phyloP scores from a whole-genome alignment of 2,329 filamentous ascomycete species.

The Ustulina deusta region DNA sequence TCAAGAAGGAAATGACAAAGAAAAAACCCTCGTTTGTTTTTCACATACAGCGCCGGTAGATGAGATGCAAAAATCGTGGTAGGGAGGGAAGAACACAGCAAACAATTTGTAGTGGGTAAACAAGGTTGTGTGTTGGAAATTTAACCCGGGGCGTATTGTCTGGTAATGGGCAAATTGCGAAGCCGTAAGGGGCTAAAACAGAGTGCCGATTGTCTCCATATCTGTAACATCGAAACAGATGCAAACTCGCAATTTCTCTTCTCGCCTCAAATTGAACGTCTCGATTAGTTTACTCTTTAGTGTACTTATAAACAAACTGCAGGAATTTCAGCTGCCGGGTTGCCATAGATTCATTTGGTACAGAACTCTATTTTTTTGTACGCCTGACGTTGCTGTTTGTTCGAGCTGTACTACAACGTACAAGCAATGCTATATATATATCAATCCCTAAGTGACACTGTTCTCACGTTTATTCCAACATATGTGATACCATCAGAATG shows the following conservation, averaged over 20 bases:
- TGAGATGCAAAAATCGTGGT: neutral
- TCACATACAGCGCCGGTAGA: conserved; percentile 18
- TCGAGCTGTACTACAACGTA: neutral
- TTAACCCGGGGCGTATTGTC: neutral
- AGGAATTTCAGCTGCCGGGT: neutral
- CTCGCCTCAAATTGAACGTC: neutral
- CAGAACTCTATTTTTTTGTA: too few species aligned
- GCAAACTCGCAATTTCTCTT: neutral
- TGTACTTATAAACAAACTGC: neutral
- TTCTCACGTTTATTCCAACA: neutral
- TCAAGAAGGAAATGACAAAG: neutral
- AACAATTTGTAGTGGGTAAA: conserved; percentile 3
- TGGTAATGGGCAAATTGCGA: neutral
- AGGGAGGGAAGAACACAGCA: neutral
- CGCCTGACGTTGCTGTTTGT: neutral
- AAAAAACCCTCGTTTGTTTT: neutral
- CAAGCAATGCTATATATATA: neutral
- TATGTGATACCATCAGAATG: neutral
- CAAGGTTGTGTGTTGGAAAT: neutral
- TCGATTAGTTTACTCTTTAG: neutral
- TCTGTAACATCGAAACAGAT: neutral
- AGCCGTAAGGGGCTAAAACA: neutral
- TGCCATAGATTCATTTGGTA: too few species aligned
- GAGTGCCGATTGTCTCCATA: neutral
- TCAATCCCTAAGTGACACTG: neutral